Percentiles rank a stretch among this genome's conserved stretches.
phyloP scores from a whole-genome alignment of 495 filamentous ascomycete species.

The Cercophora newfieldiana region DNA sequence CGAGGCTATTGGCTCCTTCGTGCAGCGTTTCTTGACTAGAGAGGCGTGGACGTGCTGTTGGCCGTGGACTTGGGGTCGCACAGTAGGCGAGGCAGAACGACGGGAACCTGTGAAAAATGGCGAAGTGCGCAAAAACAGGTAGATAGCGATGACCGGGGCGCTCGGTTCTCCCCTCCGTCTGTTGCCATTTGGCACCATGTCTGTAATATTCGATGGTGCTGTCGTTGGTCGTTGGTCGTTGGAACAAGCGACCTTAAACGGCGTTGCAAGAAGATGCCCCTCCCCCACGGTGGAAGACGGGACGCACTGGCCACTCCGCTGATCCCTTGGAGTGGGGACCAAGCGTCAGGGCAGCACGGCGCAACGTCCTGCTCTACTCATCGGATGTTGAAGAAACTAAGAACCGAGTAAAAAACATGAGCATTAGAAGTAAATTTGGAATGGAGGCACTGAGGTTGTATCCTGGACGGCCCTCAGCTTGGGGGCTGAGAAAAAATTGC shows the following conservation, averaged over 20 bases:
- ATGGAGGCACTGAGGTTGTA: background rate
- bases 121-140: background rate
- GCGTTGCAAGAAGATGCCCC: too few relatives aligned
- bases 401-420: background rate
- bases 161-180: background rate
- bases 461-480: background rate
- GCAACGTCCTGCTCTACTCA: too few relatives aligned
- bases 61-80: background rate
- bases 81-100: background rate
- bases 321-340: background rate
- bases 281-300: too few relatives aligned
- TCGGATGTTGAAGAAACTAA: background rate
- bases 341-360: background rate
- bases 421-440: background rate
- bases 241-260: too few relatives aligned
- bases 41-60: background rate
- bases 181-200: background rate
- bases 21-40: background rate
- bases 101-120: background rate
- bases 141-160: background rate
- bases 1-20: background rate
- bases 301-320: constrained; percentile 7
- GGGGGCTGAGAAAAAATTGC: background rate
- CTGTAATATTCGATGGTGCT: background rate
- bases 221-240: too few relatives aligned